phyloP scores from a whole-genome alignment of 164 flowering plant species.

The Magnolia officinalis region DNA sequence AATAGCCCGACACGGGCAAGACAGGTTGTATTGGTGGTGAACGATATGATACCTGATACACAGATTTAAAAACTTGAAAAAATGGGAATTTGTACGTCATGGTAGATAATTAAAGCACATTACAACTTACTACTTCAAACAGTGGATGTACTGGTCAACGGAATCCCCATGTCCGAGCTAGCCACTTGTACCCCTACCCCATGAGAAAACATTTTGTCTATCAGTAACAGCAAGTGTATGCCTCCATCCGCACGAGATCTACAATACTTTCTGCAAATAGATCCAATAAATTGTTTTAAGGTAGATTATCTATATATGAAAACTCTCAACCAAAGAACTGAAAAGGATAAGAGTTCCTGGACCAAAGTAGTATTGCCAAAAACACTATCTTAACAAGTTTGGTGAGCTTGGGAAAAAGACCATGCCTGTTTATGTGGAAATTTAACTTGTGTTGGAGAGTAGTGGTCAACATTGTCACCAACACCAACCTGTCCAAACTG shows the following conservation, averaged over 20 bases:
- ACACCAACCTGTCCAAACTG: conserved; percentile 99
- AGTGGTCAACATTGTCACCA: conserved; percentile 76
- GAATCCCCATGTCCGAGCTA: conserved; percentile 91
- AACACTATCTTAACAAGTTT: conserved; percentile 12
- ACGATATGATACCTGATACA: no score
- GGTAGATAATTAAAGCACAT: not conserved
- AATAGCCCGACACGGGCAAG: no score
- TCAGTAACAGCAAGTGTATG: conserved; percentile 91
- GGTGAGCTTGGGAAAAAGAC: conserved; percentile 22
- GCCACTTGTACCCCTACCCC: conserved; percentile 99
- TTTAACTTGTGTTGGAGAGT: conserved; percentile 71
- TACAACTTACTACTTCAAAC: not conserved
- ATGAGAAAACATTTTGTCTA: conserved; percentile 69
- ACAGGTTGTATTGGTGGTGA: no score
- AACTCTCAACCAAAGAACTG: not conserved
- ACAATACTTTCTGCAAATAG: conserved; percentile 71
- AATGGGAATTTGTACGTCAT: not conserved
- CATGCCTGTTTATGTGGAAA: conserved; percentile 83
- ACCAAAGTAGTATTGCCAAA: conserved; percentile 2
- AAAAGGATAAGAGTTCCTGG: not conserved
- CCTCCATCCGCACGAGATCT: conserved; percentile 96
- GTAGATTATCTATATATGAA: no score
- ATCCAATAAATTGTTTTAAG: conserved; percentile 2
- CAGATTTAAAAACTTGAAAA: no score
- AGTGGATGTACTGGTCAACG: conserved; percentile 57